Percentiles rank a stretch among this genome's conserved stretches.
These are phyloP conservation scores for Ganoderma sp. DNA, from an alignment of 1,284 basidiomycete genomes.

Conservation along the genomic window DNA sequence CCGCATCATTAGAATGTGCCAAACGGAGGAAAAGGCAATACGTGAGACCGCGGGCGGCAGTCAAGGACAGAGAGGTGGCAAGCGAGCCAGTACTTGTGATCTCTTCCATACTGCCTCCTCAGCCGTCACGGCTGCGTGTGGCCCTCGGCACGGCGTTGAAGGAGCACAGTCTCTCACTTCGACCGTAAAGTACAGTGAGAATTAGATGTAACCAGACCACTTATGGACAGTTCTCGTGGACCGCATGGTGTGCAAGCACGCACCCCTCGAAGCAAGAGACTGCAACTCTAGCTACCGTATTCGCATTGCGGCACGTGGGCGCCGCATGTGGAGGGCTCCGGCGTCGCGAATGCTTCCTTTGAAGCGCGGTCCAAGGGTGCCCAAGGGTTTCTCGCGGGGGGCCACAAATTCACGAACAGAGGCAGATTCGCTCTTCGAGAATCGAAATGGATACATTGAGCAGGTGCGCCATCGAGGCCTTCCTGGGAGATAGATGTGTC, in stretches of 20 bases:
- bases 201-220: background rate
- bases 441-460: background rate
- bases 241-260: background rate
- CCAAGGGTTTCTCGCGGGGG: background rate
- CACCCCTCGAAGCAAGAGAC: background rate
- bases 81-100: background rate
- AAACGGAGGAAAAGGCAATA: background rate
- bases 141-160: background rate
- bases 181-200: background rate
- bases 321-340: background rate
- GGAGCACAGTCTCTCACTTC: background rate
- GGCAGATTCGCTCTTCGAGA: too few species aligned
- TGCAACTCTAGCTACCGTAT: background rate
- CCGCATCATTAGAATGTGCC: constrained; percentile 6
- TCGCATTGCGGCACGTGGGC: background rate
- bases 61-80: background rate
- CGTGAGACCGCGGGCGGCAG: background rate
- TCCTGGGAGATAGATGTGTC: too few species aligned
- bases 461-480: background rate
- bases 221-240: background rate
- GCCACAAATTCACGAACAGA: too few species aligned
- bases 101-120: background rate
- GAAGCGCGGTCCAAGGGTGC: background rate
- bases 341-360: background rate
- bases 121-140: background rate